These are phyloP conservation scores for Umbilicaria muhlenbergii DNA, from an alignment of 495 filamentous ascomycete species.

Conservation along the genomic window DNA sequence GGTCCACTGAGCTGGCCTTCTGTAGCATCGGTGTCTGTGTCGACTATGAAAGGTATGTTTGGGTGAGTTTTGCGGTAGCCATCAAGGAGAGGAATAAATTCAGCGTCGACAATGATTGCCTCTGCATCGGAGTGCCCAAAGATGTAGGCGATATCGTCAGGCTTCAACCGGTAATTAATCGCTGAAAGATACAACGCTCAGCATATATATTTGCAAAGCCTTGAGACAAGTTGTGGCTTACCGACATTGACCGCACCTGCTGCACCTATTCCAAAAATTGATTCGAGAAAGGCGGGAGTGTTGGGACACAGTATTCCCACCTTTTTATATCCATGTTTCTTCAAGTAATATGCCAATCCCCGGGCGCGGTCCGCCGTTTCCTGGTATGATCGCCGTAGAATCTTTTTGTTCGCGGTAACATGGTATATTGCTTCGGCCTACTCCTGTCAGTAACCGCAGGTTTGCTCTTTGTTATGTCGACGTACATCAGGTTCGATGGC, in stretches of 20 bases:
- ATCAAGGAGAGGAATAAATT: slow-evolving; percentile 56
- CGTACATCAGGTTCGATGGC: slow-evolving; percentile 73
- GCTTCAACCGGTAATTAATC: slow-evolving; percentile 82
- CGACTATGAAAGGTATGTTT: slow-evolving; percentile 52
- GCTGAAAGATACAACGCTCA: slow-evolving; percentile 20
- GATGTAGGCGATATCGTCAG: slow-evolving; percentile 80
- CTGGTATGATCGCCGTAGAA: slow-evolving; percentile 58
- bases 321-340: slow-evolving; percentile 49
- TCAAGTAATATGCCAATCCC: slow-evolving; percentile 76
- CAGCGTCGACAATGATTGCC: slow-evolving; percentile 71
- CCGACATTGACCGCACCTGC: slow-evolving; percentile 67
- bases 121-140: slow-evolving; percentile 76
- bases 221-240: slow-evolving; percentile 10
- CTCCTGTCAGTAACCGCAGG: neutral
- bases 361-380: slow-evolving; percentile 72
- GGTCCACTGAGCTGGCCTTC: slow-evolving; percentile 60
- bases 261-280: slow-evolving; percentile 76
- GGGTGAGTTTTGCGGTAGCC: slow-evolving; percentile 43
- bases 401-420: slow-evolving; percentile 58
- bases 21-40: slow-evolving; percentile 69
- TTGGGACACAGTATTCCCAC: slow-evolving; percentile 78
- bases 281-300: slow-evolving; percentile 86
- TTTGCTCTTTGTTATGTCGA: neutral
- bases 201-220: neutral
- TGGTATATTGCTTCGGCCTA: slow-evolving; percentile 78